Percentiles rank a stretch among this genome's conserved stretches.
Conservation (phyloP, 176 grass and related monocot species). For the Oryza officinalis region DNA sequence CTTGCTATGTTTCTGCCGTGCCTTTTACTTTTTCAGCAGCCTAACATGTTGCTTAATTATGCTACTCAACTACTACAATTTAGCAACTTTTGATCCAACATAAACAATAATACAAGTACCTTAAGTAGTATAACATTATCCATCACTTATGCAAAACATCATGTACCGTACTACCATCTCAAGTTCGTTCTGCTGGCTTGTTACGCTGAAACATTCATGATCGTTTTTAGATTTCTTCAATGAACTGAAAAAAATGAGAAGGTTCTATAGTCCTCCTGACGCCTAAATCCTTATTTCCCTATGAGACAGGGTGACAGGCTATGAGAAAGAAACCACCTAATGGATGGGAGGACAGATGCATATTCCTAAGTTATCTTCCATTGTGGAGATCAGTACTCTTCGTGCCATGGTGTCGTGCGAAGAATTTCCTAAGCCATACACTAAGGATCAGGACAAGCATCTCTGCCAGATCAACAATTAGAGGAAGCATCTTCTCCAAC, state of each 20-base stretch:
- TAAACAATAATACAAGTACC: no score
- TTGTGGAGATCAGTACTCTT: background rate
- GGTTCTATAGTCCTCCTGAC: background rate
- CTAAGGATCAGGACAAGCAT: background rate
- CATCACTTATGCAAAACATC: background rate
- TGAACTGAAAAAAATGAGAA: background rate
- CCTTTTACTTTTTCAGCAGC: no score
- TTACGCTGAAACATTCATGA: background rate
- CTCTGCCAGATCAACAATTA: background rate
- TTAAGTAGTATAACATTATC: background rate
- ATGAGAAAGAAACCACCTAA: no score
- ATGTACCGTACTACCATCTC: background rate
- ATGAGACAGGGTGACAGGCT: background rate
- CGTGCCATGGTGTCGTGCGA: no score
- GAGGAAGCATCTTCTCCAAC: background rate
- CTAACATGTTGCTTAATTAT: no score
- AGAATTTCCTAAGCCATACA: no score
- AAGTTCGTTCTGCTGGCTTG: background rate
- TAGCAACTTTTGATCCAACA: no score
- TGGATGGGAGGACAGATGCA: background rate
- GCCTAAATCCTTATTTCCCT: background rate
- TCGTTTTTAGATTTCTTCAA: background rate
- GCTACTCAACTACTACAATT: no score
- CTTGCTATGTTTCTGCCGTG: no score
- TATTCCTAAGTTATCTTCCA: conserved; percentile 1